A percentile compares a stretch with the other conserved stretches of the same genome.
Conservation (phyloP, 495 filamentous ascomycete genomes). For the Margaritispora aquatica region DNA sequence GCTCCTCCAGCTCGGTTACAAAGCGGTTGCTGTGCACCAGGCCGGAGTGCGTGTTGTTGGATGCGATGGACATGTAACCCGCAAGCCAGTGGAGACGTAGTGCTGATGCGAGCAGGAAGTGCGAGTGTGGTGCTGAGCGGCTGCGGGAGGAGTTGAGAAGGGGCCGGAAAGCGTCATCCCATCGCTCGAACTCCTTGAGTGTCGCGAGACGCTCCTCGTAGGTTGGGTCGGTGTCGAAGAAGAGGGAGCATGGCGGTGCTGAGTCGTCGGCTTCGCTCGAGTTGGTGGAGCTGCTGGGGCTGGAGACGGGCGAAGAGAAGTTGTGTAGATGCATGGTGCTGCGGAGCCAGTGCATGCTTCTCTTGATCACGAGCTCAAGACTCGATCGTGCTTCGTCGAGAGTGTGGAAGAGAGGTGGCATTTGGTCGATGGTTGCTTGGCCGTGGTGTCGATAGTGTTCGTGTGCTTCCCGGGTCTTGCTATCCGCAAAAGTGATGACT, state of each 20-base stretch:
- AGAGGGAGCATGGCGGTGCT: neutral
- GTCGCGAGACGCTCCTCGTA: slow-evolving; percentile 9
- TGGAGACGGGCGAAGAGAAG: slow-evolving; percentile 1
- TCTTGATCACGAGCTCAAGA: slow-evolving; percentile 10
- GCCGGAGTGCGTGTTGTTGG: slow-evolving; percentile 6
- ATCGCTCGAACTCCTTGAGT: slow-evolving; percentile 13
- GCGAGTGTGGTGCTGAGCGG: slow-evolving; percentile 1
- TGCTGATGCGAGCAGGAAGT: slow-evolving; percentile 10
- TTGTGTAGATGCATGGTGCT: slow-evolving; percentile 18
- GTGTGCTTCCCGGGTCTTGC: slow-evolving; percentile 8
- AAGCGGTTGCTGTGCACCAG: slow-evolving; percentile 11
- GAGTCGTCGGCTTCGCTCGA: neutral
- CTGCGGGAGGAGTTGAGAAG: slow-evolving; percentile 10
- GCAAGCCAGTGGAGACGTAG: slow-evolving; percentile 15
- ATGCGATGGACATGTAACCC: slow-evolving; percentile 14
- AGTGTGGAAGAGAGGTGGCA: slow-evolving; percentile 5
- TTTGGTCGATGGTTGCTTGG: slow-evolving; percentile 11
- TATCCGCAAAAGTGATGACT: slow-evolving; percentile 12
- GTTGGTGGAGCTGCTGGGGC: neutral
- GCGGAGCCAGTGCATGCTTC: slow-evolving; percentile 20
- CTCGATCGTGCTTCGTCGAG: slow-evolving; percentile 2
- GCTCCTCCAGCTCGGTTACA: slow-evolving; percentile 14
- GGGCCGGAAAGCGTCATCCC: slow-evolving; percentile 12
- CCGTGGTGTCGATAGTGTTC: slow-evolving; percentile 13
- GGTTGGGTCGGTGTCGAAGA: slow-evolving; percentile 15